phyloP scores from a whole-genome alignment of 345 rosid genomes.

The Microcos paniculata region DNA sequence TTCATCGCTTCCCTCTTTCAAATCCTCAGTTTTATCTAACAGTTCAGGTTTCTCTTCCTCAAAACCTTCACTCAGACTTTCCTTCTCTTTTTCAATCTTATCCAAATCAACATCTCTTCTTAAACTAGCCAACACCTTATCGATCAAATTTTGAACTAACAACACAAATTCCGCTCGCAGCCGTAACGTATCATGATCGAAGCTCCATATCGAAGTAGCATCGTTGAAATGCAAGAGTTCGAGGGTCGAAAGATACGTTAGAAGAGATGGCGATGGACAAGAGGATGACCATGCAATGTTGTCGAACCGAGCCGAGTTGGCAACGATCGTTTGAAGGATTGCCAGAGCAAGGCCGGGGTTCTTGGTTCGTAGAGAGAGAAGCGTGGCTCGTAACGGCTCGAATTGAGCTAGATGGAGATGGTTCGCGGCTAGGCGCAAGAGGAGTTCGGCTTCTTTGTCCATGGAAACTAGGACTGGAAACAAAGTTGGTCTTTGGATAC shows the following conservation, averaged over 20 bases:
- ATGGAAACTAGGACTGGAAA: conserved; percentile 19
- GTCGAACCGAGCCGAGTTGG: conserved; percentile 70
- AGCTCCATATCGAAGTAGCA: conserved; percentile 70
- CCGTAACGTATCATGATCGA: conserved; percentile 59
- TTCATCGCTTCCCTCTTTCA: conserved; percentile 33
- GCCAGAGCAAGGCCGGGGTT: conserved; percentile 67
- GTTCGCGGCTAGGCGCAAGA: conserved; percentile 82
- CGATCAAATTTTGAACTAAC: conserved; percentile 61
- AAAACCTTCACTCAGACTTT: conserved; percentile 23
- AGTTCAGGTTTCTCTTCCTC: conserved; percentile 29
- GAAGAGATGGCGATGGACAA: conserved; percentile 75
- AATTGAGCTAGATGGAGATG: conserved; percentile 86
- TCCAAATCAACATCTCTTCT: conserved; percentile 34
- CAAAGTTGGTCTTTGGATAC: neutral
- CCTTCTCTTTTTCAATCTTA: conserved; percentile 40
- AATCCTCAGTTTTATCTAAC: conserved; percentile 27
- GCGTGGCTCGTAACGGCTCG: conserved; percentile 86
- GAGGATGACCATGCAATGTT: conserved; percentile 74
- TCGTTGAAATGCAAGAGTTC: conserved; percentile 62
- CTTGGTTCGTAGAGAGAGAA: conserved; percentile 67
- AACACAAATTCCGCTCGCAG: conserved; percentile 77
- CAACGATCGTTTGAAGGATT: conserved; percentile 73
- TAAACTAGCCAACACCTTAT: conserved; percentile 37
- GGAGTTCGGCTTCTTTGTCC: conserved; percentile 83
- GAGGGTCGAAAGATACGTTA: conserved; percentile 63